Conservation (phyloP, 768 basidiomycete species). For the Hygrophorus pudorinus region DNA sequence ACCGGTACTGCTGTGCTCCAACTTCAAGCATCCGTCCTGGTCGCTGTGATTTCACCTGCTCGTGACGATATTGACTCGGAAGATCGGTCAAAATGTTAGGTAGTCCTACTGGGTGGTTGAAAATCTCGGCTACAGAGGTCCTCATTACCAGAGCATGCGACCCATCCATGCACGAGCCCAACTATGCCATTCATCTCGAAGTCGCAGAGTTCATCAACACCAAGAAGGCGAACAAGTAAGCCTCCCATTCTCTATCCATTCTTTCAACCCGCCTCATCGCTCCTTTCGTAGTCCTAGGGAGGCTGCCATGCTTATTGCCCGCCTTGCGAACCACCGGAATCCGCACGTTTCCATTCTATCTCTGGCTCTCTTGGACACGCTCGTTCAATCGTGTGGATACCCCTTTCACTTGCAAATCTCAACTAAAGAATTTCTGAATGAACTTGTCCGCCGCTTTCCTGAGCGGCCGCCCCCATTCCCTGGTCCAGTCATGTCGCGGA, state of each 20-base stretch:
- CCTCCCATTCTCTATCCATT: not conserved
- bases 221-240: constrained; percentile 93
- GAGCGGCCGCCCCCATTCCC: constrained; percentile 95
- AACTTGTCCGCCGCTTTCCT: constrained; percentile 94
- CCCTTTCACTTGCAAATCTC: constrained; percentile 93
- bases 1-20: no score
- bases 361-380: constrained; percentile 78
- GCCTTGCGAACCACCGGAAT: constrained; percentile 85
- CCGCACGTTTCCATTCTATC: constrained; percentile 85
- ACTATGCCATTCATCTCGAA: constrained; percentile 87
- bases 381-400: constrained; percentile 94
- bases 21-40: no score
- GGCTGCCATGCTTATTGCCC: constrained; percentile 76
- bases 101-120: constrained; percentile 43
- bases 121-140: constrained; percentile 54
- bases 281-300: constrained; percentile 68
- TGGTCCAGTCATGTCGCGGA: constrained; percentile 89
- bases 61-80: no score
- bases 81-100: constrained; percentile 31
- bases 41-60: no score
- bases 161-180: constrained; percentile 77
- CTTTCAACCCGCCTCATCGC: constrained; percentile 2
- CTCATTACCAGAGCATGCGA: constrained; percentile 81
- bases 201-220: constrained; percentile 87
- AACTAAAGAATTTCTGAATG: constrained; percentile 97